phyloP scores from a whole-genome alignment of 2,329 filamentous ascomycete genomes.

The Botrytis squamosa region DNA sequence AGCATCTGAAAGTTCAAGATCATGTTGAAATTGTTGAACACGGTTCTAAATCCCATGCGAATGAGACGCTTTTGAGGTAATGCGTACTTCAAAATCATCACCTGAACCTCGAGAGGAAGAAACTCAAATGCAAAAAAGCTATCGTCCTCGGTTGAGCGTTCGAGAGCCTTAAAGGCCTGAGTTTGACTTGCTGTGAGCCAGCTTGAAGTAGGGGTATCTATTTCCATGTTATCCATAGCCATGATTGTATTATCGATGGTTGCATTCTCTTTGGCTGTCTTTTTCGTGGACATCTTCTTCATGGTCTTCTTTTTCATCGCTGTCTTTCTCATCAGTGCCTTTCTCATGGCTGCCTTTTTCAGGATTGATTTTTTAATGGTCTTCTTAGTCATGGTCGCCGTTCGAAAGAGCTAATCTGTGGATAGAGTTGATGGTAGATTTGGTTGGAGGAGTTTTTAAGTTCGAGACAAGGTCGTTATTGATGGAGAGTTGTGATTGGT shows the following conservation, averaged over 20 bases:
- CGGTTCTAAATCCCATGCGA: neutral
- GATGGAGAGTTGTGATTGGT: neutral
- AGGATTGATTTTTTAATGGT: neutral
- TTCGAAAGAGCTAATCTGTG: neutral
- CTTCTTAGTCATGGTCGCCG: neutral
- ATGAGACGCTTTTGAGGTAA: neutral
- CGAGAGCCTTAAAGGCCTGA: neutral
- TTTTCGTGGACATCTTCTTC: neutral
- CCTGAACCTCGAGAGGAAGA: neutral
- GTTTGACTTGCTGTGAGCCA: neutral
- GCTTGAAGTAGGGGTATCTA: neutral
- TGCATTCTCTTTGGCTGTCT: fast-evolving
- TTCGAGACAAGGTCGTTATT: neutral
- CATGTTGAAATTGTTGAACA: neutral
- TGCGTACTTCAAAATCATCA: neutral
- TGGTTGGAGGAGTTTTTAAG: fast-evolving
- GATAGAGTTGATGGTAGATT: neutral
- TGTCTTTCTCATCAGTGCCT: no score
- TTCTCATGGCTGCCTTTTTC: neutral
- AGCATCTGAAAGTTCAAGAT: neutral
- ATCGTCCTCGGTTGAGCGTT: neutral
- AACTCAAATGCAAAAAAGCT: neutral
- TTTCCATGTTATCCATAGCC: neutral
- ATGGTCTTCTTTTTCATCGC: neutral
- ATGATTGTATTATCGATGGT: neutral